Evolutionary conservation across 768 basidiomycete genomes (phyloP).

Genomic region (Pleurotus eryngii): DNA sequence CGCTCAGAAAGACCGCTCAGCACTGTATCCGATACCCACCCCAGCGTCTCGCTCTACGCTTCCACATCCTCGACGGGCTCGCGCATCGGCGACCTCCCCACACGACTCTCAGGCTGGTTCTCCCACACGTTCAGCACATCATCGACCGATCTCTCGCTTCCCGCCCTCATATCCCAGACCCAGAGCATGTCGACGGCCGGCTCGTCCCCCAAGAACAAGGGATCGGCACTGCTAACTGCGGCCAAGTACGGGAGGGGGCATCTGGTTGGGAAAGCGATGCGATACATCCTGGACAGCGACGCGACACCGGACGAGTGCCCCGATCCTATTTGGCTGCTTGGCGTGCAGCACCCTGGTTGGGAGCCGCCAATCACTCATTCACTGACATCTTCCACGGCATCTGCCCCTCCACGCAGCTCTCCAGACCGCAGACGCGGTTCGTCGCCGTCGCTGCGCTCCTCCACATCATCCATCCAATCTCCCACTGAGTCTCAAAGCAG

Average conservation of each 20-base stretch:
- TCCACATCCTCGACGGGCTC: slow-evolving; percentile 42
- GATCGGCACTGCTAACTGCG: slow-evolving; percentile 54
- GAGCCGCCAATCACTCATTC: slow-evolving; percentile 33
- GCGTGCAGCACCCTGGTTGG: slow-evolving; percentile 76
- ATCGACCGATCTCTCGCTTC: slow-evolving; percentile 68
- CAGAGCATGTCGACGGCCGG: slow-evolving; percentile 9
- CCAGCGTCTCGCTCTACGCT: slow-evolving; percentile 30
- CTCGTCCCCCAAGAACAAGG: slow-evolving; percentile 24
- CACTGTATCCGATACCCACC: slow-evolving; percentile 39
- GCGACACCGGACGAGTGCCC: slow-evolving; percentile 77
- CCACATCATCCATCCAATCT: slow-evolving; percentile 28
- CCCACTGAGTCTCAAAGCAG: slow-evolving; percentile 5
- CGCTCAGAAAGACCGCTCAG: slow-evolving; percentile 56
- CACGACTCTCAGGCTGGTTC: slow-evolving; percentile 78
- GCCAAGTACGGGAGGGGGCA: slow-evolving; percentile 75
- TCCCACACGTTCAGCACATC: slow-evolving; percentile 74
- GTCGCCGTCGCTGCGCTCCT: slow-evolving; percentile 42
- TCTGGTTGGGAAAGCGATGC: slow-evolving; percentile 71
- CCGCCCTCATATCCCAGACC: slow-evolving; percentile 46
- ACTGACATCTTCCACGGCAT: slow-evolving; percentile 13
- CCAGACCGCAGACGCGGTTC: slow-evolving; percentile 21
- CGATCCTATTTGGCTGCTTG: slow-evolving; percentile 88
- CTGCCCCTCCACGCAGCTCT: slow-evolving; percentile 6
- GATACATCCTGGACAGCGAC: slow-evolving; percentile 90
- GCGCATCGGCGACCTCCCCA: slow-evolving; percentile 67